phyloP scores from a whole-genome alignment of 345 rosid species.

The Geranium brycei region DNA sequence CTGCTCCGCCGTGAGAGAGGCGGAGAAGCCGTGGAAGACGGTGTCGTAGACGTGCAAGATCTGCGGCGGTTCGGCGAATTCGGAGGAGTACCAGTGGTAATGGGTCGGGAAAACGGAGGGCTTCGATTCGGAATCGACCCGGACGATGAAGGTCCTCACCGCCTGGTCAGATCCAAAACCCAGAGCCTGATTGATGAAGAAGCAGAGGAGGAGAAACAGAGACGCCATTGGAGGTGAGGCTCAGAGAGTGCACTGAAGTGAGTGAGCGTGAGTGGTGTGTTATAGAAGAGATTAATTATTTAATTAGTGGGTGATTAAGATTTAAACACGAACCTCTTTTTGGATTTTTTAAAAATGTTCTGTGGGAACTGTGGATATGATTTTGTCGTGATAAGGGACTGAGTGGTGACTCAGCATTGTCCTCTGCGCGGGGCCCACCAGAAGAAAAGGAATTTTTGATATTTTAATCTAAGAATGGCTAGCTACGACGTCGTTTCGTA shows the following conservation, averaged over 20 bases:
- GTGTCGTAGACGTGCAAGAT: constrained; percentile 78
- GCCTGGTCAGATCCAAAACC: constrained; percentile 17
- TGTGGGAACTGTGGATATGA: constrained; percentile 2
- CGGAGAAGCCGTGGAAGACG: constrained; percentile 93
- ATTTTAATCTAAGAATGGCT: no score
- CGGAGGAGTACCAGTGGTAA: constrained; percentile 71
- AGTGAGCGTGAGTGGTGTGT: no score
- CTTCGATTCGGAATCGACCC: constrained; percentile 54
- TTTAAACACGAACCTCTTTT: no score
- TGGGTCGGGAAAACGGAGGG: constrained; percentile 77
- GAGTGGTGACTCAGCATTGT: background rate
- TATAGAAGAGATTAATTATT: no score
- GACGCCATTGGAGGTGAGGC: no score
- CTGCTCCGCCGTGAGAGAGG: constrained; percentile 30
- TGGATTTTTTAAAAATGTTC: background rate
- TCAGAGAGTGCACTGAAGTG: no score
- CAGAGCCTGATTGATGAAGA: constrained; percentile 8
- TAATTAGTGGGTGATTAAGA: no score
- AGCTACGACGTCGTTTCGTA: no score
- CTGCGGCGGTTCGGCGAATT: constrained; percentile 42
- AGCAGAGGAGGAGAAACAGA: constrained; percentile 8
- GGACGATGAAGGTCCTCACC: constrained; percentile 53
- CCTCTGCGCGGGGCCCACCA: no score
- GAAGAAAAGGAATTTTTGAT: no score
- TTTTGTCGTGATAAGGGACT: constrained; percentile 1